Evolutionary conservation across 2,329 filamentous ascomycete genomes (phyloP), one percentile per base, ranked within the genome.

Genomic region (Fusarium tjaetaba): DNA sequence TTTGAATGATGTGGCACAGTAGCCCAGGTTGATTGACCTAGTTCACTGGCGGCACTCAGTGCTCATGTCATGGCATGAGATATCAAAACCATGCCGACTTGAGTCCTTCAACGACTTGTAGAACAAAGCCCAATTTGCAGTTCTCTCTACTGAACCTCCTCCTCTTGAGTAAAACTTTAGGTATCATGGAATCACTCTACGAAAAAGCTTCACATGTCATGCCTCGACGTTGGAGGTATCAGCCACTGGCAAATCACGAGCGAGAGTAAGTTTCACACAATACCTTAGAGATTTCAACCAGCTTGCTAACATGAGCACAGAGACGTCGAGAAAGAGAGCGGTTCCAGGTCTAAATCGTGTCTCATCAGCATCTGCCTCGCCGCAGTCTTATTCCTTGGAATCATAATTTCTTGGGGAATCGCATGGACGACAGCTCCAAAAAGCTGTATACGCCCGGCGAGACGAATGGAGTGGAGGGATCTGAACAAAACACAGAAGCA

Each of bases 291-390:
- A 3, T 11, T 24, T 10, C 11, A 36, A 4, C 2, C 15, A 14
- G 15, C 8, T 26, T 26, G n/a, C 32, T 52, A 38, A 52, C 7
- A 2, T 22, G 3, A 14, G 5, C 4, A 6, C n/a, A 52, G 49
- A 11, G 13, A 22, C 2, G 7, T 6, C 4, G 13, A 38, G 11
- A 22, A 26, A 2, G 3, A 26, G 11, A 52, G 10, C 0, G 2
- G 18, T 8, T 2, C 3, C 7, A 22, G 24, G 6, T 11, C 3
- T 6, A 52, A 11, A 2, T 26, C 30, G 7, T 22, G 24, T 22
- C 9, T 26, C 18, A 52, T 52, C n/a, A 22, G 18, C 3, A 26
- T 22, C n/a, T 26, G 32, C 18, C 6, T 52, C 15, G 13, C n/a
- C 1, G 5, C 18, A 16, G 9, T 36, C 18, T 26, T 26, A 11